Evolutionary conservation across 2,329 filamentous ascomycete species (phyloP), one percentile per base, ranked within the genome.

Genomic region (Aureobasidium sp.): DNA sequence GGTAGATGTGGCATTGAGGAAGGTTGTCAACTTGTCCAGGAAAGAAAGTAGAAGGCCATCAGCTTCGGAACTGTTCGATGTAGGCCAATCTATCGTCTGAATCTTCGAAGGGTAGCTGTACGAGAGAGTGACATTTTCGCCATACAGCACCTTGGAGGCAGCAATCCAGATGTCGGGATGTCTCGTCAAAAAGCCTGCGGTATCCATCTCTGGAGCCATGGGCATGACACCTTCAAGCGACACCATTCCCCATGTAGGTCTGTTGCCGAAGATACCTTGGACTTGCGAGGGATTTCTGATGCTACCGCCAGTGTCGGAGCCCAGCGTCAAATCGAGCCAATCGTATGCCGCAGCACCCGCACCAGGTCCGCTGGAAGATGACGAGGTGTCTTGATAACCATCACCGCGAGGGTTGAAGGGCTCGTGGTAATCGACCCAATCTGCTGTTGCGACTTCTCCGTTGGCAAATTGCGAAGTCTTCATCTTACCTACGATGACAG

Each of bases 291-390:
- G 80, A 6, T 73, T 73, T 21, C 81, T 76, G 42, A 83, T 78
- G 30, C 76, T 76, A 47, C 81, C 78, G 41, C 79, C 79, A 8
- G 78, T 81, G 61, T 81, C 79, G 36, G 74, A 77, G 3, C 79
- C 80, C 5, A 82, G 68, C 0, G 78, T 74, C 39, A 82, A 67
- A 60, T 83, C 80, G 3, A 83, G 69, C 78, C 78, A 81, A 0
- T 71, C 63, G 61, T 81, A 81, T 3, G 75, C 72, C 27, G 70
- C 77, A 39, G 75, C 73, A 14, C 73, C 77, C 27, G 78, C 77
- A 41, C 76, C 79, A 27, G 73, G 73, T 0, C 78, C 78, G 2
- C 75, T 71, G 5, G 76, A 82, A 0, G 79, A 82, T 1, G 76
- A 78, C 0, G 75, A 77, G 0, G 76, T 73, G 59, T 77, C 73